These are phyloP conservation scores for Pterocarpus macrocarpus DNA, from an alignment of 306 rosid genomes.

Conservation along the genomic window DNA sequence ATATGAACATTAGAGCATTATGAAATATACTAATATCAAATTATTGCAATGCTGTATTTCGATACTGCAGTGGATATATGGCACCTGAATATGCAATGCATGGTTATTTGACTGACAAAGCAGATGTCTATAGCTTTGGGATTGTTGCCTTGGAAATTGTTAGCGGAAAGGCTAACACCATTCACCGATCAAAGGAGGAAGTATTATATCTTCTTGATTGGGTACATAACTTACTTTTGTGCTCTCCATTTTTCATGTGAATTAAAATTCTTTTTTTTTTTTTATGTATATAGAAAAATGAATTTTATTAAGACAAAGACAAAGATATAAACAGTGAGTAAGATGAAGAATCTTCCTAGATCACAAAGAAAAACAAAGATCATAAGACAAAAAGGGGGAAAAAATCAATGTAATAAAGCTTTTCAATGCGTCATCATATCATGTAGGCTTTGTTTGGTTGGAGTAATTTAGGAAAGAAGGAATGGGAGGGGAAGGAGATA, in stretches of 20 bases:
- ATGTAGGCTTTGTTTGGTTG: too few species aligned
- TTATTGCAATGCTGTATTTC: background rate
- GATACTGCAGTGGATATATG: constrained; percentile 50
- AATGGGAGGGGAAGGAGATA: too few species aligned
- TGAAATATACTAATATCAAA: background rate
- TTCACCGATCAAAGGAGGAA: constrained; percentile 42
- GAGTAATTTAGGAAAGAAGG: too few species aligned
- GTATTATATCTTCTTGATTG: constrained; percentile 55
- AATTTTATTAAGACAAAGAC: too few species aligned
- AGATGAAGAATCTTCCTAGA: too few species aligned
- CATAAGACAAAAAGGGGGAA: too few species aligned
- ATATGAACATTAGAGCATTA: background rate
- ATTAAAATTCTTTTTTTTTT: too few species aligned
- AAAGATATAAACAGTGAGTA: too few species aligned
- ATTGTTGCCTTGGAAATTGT: constrained; percentile 21
- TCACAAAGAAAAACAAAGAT: too few species aligned
- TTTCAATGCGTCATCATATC: too few species aligned
- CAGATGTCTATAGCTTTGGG: constrained; percentile 26
- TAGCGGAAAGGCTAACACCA: constrained; percentile 53
- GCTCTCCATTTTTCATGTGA: background rate
- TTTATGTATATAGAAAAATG: too few species aligned
- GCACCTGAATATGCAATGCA: background rate
- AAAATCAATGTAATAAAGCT: too few species aligned
- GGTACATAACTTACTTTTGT: constrained; percentile 35
- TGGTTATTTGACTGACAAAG: constrained; percentile 16